phyloP scores from a whole-genome alignment of 2,329 filamentous ascomycete species.

The Alternaria viburni region DNA sequence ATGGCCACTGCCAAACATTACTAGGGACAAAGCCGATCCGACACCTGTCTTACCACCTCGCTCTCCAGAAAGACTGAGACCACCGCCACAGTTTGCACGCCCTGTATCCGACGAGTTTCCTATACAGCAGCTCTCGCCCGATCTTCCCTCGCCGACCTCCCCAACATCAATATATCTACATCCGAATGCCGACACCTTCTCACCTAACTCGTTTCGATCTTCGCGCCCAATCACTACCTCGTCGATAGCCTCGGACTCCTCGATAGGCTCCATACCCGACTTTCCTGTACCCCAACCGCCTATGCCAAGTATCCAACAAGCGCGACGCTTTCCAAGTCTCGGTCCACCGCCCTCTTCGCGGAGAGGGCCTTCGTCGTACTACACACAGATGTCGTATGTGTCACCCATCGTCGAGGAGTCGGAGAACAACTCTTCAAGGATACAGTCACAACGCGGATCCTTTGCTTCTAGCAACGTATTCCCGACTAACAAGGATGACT shows the following conservation, averaged over 20 bases:
- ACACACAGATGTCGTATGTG: conserved; percentile 56
- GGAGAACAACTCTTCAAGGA: conserved; percentile 53
- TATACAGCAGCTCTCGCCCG: conserved; percentile 38
- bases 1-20: conserved; percentile 55
- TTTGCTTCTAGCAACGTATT: conserved; percentile 59
- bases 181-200: conserved; percentile 43
- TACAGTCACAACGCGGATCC: conserved; percentile 50
- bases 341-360: conserved; percentile 58
- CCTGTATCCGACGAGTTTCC: conserved; percentile 46
- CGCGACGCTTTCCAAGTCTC: conserved; percentile 50
- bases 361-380: conserved; percentile 57
- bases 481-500: conserved; percentile 50
- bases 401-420: conserved; percentile 58
- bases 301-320: conserved; percentile 42
- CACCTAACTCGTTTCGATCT: conserved; percentile 35
- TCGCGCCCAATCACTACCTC: conserved; percentile 48
- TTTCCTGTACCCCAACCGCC: conserved; percentile 48
- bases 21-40: conserved; percentile 30
- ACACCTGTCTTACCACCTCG: conserved; percentile 29
- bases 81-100: conserved; percentile 51
- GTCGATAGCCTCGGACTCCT: conserved; percentile 50
- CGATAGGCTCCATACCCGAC: conserved; percentile 50
- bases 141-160: conserved; percentile 26
- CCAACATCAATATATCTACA: conserved; percentile 29
- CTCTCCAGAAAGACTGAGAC: conserved; percentile 44